phyloP scores from a whole-genome alignment of 1,139 yeast genomes.

The Lipomyces yarrowii region DNA sequence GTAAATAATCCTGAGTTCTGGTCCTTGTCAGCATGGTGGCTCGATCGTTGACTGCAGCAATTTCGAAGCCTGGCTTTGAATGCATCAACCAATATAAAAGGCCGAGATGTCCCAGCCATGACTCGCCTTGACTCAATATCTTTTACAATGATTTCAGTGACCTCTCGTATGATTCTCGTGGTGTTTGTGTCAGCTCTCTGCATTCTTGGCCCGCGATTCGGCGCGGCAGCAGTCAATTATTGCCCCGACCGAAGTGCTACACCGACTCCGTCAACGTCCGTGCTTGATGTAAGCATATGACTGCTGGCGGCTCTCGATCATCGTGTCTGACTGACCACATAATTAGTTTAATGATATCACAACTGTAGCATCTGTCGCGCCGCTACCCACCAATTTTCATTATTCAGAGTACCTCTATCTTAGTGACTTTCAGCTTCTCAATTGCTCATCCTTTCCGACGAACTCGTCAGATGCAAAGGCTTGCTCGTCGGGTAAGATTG shows the following conservation, averaged over 20 bases:
- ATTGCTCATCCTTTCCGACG: conserved; percentile 2
- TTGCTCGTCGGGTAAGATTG: conserved; percentile 5
- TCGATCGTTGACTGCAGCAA: not conserved
- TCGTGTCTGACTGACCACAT: not conserved
- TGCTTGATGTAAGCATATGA: conserved; percentile 8
- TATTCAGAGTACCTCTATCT: conserved; percentile 7
- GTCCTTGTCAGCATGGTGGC: not conserved
- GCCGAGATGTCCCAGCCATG: not conserved
- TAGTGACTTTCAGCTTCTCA: conserved; percentile 4
- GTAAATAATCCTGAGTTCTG: not conserved
- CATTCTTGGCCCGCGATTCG: not conserved
- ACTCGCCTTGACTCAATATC: not conserved
- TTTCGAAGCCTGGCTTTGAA: not conserved
- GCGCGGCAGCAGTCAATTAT: not conserved
- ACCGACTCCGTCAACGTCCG: conserved; percentile 6
- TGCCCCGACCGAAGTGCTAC: not conserved
- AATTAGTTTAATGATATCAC: conserved; percentile 4
- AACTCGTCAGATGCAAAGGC: conserved; percentile 4
- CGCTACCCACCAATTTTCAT: conserved; percentile 1
- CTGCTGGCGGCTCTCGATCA: not conserved
- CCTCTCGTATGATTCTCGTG: not conserved
- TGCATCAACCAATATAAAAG: not conserved
- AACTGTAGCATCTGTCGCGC: conserved; percentile 1
- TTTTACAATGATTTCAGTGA: not conserved
- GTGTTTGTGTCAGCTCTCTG: not conserved